Evolutionary conservation across 2,329 filamentous ascomycete species (phyloP).

Genomic region (Fusarium pseudonygamai): DNA sequence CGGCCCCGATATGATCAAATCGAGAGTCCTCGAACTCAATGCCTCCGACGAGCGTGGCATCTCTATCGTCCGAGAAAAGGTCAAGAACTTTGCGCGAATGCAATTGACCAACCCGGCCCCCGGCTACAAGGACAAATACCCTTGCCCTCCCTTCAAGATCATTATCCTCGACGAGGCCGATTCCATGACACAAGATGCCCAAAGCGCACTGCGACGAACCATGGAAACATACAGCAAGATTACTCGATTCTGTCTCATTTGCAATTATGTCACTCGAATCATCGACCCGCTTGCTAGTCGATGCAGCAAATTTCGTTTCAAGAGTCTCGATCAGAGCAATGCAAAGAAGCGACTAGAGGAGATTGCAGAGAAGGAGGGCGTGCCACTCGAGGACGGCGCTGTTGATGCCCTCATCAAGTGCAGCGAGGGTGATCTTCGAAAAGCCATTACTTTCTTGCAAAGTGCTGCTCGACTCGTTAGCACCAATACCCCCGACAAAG

Average conservation of each 20-base stretch:
- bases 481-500: conserved; percentile 61
- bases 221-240: conserved; percentile 99
- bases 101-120: conserved; percentile 86
- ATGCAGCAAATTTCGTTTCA: conserved; percentile 98
- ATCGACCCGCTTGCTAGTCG: conserved; percentile 94
- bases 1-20: conserved; percentile 90
- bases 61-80: conserved; percentile 94
- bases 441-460: conserved; percentile 96
- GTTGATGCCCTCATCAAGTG: conserved; percentile 85
- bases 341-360: conserved; percentile 81
- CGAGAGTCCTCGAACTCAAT: conserved; percentile 97
- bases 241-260: conserved; percentile 96
- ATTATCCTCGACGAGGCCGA: conserved; percentile 98
- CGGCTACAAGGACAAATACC: conserved; percentile 76
- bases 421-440: conserved; percentile 92
- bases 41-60: conserved; percentile 99
- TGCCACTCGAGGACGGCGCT: conserved; percentile 80
- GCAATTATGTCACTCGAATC: conserved; percentile 98
- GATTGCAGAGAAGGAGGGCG: conserved; percentile 83
- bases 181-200: conserved; percentile 98
- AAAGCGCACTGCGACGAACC: conserved; percentile 88
- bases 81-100: conserved; percentile 97
- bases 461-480: conserved; percentile 91
- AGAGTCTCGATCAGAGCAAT: conserved; percentile 88
- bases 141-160: conserved; percentile 98